Conservation (phyloP, 352 stramenopile genomes). For the Globisporangium parvum region DNA sequence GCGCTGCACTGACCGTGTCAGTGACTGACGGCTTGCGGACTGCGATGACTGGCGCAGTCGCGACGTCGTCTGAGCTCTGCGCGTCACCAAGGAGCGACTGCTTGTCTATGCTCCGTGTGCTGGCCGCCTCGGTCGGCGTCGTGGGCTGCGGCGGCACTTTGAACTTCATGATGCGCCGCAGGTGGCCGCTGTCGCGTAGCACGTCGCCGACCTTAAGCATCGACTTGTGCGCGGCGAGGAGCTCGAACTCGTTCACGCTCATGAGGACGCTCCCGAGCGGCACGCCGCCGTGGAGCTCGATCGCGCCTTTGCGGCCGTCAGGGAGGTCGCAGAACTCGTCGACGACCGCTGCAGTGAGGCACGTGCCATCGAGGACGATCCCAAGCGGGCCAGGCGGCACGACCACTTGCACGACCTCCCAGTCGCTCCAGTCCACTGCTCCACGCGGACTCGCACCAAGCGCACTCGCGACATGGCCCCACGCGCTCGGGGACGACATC, state of each 20-base stretch:
- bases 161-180: conserved; percentile 36
- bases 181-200: conserved; percentile 40
- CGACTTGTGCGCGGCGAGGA: conserved; percentile 26
- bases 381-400: conserved; percentile 46
- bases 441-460: background rate
- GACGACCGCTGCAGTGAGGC: conserved; percentile 33
- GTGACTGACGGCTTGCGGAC: conserved; percentile 3
- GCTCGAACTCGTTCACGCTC: conserved; percentile 54
- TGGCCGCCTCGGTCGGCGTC: background rate
- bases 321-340: conserved; percentile 42
- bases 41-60: background rate
- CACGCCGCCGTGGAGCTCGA: conserved; percentile 45
- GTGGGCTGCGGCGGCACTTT: conserved; percentile 21
- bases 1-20: conserved; percentile 3
- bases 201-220: conserved; percentile 40
- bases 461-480: background rate
- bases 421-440: conserved; percentile 1
- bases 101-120: background rate
- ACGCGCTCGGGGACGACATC: background rate
- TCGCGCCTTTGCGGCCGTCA: conserved; percentile 24
- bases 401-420: conserved; percentile 35
- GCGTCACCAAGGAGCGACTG: conserved; percentile 1
- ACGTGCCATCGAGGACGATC: conserved; percentile 50
- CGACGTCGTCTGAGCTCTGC: background rate
- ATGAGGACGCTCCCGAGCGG: conserved; percentile 40